Conservation (phyloP, 805 yeast species). For the Alloascoidea africana region DNA sequence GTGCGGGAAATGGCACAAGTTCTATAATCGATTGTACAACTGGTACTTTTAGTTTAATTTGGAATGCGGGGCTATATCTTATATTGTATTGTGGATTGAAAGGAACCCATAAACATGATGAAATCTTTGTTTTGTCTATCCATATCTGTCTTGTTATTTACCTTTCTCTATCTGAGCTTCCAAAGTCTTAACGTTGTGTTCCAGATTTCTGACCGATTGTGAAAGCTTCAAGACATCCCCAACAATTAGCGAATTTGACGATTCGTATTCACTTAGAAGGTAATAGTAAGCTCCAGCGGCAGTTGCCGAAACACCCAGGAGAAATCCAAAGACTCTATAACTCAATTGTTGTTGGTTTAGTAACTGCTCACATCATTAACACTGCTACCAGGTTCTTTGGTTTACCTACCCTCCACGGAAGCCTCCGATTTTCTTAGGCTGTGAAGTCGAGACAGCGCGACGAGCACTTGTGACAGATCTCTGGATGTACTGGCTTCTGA, state of each 20-base stretch:
- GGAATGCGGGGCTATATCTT: not conserved
- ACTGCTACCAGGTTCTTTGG: too few relatives aligned
- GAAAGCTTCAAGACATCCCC: slow-evolving; percentile 64
- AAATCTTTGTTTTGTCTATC: slow-evolving; percentile 4
- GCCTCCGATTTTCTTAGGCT: too few relatives aligned
- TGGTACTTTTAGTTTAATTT: not conserved
- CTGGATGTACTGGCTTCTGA: too few relatives aligned
- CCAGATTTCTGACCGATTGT: slow-evolving; percentile 50
- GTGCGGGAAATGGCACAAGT: too few relatives aligned
- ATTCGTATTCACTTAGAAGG: slow-evolving; percentile 62
- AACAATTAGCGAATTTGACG: slow-evolving; percentile 54
- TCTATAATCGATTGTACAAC: too few relatives aligned
- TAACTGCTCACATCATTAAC: too few relatives aligned
- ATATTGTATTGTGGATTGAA: slow-evolving; percentile 2
- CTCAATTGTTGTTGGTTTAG: too few relatives aligned
- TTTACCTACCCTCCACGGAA: too few relatives aligned
- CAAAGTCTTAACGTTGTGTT: slow-evolving; percentile 48
- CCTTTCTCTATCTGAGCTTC: slow-evolving; percentile 19
- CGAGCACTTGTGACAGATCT: too few relatives aligned
- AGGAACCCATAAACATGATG: slow-evolving; percentile 4
- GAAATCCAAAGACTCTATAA: slow-evolving; percentile 52
- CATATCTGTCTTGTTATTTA: slow-evolving; percentile 3
- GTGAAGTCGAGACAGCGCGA: too few relatives aligned
- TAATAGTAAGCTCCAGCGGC: slow-evolving; percentile 69
- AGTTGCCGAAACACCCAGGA: slow-evolving; percentile 60